These are phyloP conservation scores for Stagonosporopsis vannaccii DNA, from an alignment of 2,329 filamentous ascomycete genomes.

Conservation along the genomic window DNA sequence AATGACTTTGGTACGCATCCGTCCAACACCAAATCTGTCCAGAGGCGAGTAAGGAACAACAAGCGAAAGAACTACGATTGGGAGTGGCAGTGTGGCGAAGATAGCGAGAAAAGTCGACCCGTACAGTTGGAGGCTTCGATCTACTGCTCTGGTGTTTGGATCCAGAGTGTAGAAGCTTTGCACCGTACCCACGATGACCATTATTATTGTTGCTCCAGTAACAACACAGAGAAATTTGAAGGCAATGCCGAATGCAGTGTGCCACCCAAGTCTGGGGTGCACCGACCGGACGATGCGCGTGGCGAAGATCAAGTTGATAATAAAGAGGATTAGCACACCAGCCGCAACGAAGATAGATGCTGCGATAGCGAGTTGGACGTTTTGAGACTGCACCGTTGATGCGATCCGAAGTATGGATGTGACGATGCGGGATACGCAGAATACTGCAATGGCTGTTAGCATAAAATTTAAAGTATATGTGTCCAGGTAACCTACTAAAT, in stretches of 20 bases:
- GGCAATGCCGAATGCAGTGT: slow-evolving; percentile 55
- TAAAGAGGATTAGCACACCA: slow-evolving; percentile 76
- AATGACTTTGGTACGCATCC: slow-evolving; percentile 70
- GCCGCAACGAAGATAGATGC: slow-evolving; percentile 75
- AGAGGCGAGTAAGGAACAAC: slow-evolving; percentile 53
- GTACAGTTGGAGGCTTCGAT: slow-evolving; percentile 70
- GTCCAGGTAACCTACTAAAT: slow-evolving; percentile 41
- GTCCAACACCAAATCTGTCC: slow-evolving; percentile 71
- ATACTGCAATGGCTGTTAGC: slow-evolving; percentile 33
- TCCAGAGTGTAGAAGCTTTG: slow-evolving; percentile 73
- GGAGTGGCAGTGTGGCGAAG: slow-evolving; percentile 71
- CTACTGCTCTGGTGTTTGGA: slow-evolving; percentile 55
- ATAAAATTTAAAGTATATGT: neutral
- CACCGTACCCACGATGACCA: slow-evolving; percentile 70
- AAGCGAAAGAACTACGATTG: slow-evolving; percentile 59
- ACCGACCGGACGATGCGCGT: slow-evolving; percentile 77
- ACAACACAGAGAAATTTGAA: slow-evolving; percentile 68
- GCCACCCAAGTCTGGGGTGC: slow-evolving; percentile 76
- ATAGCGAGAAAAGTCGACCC: slow-evolving; percentile 68
- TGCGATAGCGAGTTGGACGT: slow-evolving; percentile 61
- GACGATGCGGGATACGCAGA: slow-evolving; percentile 54
- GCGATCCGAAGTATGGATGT: slow-evolving; percentile 51
- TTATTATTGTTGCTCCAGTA: slow-evolving; percentile 67
- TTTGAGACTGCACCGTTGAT: slow-evolving; percentile 42
- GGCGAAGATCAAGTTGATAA: slow-evolving; percentile 79